phyloP scores from a whole-genome alignment of 805 yeast species.

The Zygoascus biomembranicola region DNA sequence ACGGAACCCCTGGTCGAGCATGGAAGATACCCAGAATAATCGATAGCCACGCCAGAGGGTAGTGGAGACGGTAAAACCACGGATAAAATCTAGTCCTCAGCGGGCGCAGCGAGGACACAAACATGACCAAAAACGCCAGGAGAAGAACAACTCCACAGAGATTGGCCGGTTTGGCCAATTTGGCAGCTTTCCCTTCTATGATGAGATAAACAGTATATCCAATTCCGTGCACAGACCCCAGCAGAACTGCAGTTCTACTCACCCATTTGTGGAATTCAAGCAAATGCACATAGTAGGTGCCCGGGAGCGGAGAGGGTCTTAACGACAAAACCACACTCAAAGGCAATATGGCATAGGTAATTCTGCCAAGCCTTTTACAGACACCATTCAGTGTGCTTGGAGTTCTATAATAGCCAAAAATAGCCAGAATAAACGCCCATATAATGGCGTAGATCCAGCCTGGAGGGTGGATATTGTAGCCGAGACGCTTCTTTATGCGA shows the following conservation, averaged over 20 bases:
- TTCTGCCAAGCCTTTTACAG: constrained; percentile 72
- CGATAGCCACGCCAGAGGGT: constrained; percentile 66
- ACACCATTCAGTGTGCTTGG: constrained; percentile 40
- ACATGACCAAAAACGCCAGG: constrained; percentile 51
- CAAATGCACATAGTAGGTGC: constrained; percentile 59
- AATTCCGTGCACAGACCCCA: constrained; percentile 55
- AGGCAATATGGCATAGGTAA: constrained; percentile 70
- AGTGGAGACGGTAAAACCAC: constrained; percentile 63
- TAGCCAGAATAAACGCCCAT: constrained; percentile 25
- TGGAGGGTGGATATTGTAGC: constrained; percentile 1
- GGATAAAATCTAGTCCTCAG: constrained; percentile 55
- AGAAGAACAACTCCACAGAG: constrained; percentile 65
- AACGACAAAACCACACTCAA: constrained; percentile 64
- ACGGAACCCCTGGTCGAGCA: constrained; percentile 67
- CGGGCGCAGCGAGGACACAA: constrained; percentile 56
- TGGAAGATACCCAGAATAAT: constrained; percentile 64
- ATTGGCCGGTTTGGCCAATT: constrained; percentile 47
- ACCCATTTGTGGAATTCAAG: constrained; percentile 88
- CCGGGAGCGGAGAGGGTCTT: constrained; percentile 81
- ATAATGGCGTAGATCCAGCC: constrained; percentile 1
- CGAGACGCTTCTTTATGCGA: background rate
- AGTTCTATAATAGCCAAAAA: constrained; percentile 42
- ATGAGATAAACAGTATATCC: constrained; percentile 45
- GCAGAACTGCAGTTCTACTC: constrained; percentile 63
- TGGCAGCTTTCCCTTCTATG: constrained; percentile 35